phyloP scores from a whole-genome alignment of 192 early-diverging fungal genomes.

The Linnemannia schmuckeri region DNA sequence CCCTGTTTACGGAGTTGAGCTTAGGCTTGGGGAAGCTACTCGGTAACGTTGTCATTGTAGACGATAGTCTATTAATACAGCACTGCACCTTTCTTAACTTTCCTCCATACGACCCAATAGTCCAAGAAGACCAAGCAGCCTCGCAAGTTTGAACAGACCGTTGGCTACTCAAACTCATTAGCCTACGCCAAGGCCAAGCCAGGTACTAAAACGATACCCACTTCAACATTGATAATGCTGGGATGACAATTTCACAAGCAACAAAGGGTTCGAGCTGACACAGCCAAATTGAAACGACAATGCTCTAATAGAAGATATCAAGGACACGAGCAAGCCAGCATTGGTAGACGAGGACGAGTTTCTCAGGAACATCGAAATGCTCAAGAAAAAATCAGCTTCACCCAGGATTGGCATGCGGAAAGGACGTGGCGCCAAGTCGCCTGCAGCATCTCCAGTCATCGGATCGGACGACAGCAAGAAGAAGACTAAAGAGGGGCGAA shows the following conservation, averaged over 20 bases:
- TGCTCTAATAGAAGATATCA: conserved; percentile 19
- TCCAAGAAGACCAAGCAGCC: conserved; percentile 68
- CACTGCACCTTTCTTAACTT: not conserved
- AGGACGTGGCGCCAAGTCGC: conserved; percentile 32
- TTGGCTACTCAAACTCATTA: conserved; percentile 67
- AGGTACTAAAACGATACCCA: conserved; percentile 4
- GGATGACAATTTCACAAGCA: not conserved
- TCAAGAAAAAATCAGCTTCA: conserved; percentile 54
- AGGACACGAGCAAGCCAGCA: conserved; percentile 23
- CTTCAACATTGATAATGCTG: not conserved
- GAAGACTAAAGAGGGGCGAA: conserved; percentile 67
- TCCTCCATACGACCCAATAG: not conserved
- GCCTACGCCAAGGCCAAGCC: conserved; percentile 52
- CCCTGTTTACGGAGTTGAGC: not conserved
- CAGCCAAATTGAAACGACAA: not conserved
- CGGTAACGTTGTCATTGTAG: not conserved
- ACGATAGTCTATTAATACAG: not conserved
- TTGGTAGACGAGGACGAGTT: conserved; percentile 63
- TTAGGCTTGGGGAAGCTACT: not conserved
- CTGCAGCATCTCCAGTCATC: conserved; percentile 39
- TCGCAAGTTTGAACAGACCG: conserved; percentile 85
- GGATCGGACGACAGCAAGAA: conserved; percentile 34
- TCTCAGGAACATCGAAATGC: conserved; percentile 61
- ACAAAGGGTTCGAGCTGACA: not conserved
- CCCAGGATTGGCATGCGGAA: conserved; percentile 52